Evolutionary conservation across 257 asterid genomes (phyloP).

Genomic region (Solanum phureja): DNA sequence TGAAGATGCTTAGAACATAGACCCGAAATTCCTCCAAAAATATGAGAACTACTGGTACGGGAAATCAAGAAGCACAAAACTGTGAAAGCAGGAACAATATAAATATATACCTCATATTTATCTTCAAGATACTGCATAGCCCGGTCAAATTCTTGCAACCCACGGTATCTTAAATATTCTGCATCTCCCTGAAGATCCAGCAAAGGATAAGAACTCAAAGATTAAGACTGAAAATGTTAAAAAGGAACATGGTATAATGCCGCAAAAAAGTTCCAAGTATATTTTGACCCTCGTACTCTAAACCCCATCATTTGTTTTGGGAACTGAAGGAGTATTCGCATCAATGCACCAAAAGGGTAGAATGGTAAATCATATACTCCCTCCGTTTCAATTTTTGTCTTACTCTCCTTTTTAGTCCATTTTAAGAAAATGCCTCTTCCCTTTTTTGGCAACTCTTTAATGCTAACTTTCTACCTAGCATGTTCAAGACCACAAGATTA

Average conservation of each 20-base stretch:
- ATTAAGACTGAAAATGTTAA: background rate
- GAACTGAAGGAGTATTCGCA: background rate
- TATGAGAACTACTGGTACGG: background rate
- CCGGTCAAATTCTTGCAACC: constrained; percentile 91
- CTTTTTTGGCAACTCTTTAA: background rate
- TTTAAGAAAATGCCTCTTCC: background rate
- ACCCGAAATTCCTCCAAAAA: background rate
- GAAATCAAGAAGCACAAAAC: background rate
- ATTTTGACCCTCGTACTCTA: background rate
- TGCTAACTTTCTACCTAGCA: background rate
- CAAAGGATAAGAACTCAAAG: background rate
- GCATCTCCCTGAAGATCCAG: constrained; percentile 77
- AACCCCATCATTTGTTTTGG: background rate
- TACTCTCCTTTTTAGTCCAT: background rate
- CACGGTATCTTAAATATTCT: constrained; percentile 56
- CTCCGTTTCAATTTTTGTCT: background rate
- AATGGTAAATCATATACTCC: background rate
- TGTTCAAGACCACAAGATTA: background rate
- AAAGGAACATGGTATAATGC: background rate
- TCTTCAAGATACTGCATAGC: constrained; percentile 97
- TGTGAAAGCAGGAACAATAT: background rate
- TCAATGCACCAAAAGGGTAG: background rate
- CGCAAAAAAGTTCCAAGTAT: background rate
- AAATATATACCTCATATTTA: constrained; percentile 56
- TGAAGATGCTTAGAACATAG: background rate